These are phyloP conservation scores for Penicillium lividum DNA, from an alignment of 495 filamentous ascomycete species.

Conservation along the genomic window DNA sequence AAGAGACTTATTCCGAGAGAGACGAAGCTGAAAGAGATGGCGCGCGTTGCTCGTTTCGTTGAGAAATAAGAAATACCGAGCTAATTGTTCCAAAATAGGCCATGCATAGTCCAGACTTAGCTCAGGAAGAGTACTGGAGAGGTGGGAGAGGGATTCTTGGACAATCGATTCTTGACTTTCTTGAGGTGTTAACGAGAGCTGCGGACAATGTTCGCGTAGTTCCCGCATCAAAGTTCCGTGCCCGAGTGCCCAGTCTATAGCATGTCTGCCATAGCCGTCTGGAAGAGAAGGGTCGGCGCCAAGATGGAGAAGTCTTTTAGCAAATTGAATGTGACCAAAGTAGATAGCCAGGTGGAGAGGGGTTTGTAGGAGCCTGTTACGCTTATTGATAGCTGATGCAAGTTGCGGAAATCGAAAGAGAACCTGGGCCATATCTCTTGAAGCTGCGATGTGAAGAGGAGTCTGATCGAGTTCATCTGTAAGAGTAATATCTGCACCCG, in stretches of 20 bases:
- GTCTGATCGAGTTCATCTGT: constrained; percentile 5
- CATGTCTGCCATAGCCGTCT: constrained; percentile 12
- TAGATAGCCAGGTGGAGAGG: constrained; percentile 10
- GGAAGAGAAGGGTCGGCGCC: constrained; percentile 8
- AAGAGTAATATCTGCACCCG: neutral
- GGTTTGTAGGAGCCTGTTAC: constrained; percentile 5
- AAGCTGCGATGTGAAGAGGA: constrained; percentile 6
- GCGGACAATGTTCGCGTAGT: constrained; percentile 7
- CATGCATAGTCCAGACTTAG: neutral
- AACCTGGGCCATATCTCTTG: neutral
- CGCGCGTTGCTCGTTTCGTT: constrained; percentile 6
- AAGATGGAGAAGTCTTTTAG: constrained; percentile 5
- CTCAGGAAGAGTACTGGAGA: constrained; percentile 3
- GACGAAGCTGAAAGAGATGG: constrained; percentile 9
- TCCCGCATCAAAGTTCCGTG: constrained; percentile 6
- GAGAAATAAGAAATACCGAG: constrained; percentile 16
- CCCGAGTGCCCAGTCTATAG: constrained; percentile 11
- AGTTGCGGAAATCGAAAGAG: constrained; percentile 5
- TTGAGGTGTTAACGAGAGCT: constrained; percentile 2
- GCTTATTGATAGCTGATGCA: constrained; percentile 7
- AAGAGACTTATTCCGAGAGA: neutral
- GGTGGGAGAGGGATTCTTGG: constrained; percentile 7
- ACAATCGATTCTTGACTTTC: constrained; percentile 7
- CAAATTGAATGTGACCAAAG: constrained; percentile 6
- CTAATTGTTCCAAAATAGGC: constrained; percentile 14